A percentile compares a stretch with the other conserved stretches of the same genome.
These are phyloP conservation scores for Chlamydomonas asymmetrica DNA, from an alignment of 139 green algal genomes.

Conservation along the genomic window DNA sequence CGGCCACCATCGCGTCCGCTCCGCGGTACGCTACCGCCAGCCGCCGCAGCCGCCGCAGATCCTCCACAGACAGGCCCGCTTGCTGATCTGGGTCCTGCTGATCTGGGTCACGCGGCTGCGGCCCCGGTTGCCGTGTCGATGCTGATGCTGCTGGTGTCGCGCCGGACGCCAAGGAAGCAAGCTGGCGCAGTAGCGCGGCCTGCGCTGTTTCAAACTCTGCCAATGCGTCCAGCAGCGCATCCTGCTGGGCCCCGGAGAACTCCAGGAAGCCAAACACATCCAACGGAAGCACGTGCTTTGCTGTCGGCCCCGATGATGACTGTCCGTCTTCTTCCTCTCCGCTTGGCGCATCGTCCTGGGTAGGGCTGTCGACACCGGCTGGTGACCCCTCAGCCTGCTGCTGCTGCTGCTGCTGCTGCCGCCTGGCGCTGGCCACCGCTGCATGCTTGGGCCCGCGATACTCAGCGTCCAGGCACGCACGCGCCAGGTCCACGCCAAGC, in stretches of 20 bases:
- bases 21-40: slow-evolving; percentile 4
- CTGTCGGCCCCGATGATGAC: background rate
- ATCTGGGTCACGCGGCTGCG: no score
- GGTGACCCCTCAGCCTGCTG: no score
- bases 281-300: slow-evolving; percentile 2
- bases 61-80: background rate
- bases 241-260: background rate
- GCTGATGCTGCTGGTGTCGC: background rate
- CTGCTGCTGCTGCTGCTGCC: background rate
- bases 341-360: background rate
- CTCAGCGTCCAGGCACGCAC: background rate
- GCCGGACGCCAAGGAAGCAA: background rate
- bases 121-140: no score
- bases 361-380: no score
- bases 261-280: slow-evolving; percentile 10
- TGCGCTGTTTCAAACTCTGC: background rate
- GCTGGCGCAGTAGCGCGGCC: background rate
- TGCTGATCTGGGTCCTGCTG: no score
- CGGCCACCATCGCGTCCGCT: slow-evolving; percentile 8
- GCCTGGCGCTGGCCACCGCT: background rate
- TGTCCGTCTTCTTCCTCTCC: background rate
- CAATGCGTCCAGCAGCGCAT: slow-evolving; percentile 1
- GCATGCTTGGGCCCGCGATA: background rate
- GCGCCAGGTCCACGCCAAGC: slow-evolving; percentile 2
- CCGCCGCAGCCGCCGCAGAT: background rate